Base-by-base conservation (phyloP, 2,329 filamentous ascomycete species). In the Alternaria sp. region DNA sequence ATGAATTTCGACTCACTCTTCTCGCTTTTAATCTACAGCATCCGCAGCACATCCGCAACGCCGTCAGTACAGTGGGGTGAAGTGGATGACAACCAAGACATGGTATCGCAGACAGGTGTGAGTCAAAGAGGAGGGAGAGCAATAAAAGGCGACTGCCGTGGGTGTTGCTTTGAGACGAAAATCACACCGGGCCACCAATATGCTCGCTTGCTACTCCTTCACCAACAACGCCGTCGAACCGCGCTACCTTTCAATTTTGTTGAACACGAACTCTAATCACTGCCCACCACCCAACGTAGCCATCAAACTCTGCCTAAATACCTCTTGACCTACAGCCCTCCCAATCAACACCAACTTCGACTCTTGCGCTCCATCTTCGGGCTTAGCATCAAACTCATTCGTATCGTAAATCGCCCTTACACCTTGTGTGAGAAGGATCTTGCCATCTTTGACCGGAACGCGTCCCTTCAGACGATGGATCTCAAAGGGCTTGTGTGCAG, bases 391-490 rank as follows among this genome's bases (percentile, higher is more conserved):
- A 3, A 46, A 57, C 68, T 97, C 93, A 23, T 93, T 87, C 23
- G 98, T 91, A 73, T 99, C 96, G 78, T 98, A 99, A 15, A 98
- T 87, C 72, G 97, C 95, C 57, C 95, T 85, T 1, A 99, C 96
- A 2, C 94, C 96, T 79, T 99, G 96, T 8, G 98, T 85, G 67
- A 98, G 88, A 76, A 93, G 92, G 46, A 89, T 82, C 0, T 84
- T 82, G 1, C 92, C 93, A 58, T 90, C 84, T 0, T 82, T 74
- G 17, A 95, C 83, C 0, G 87, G 83, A 7, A 98, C 79, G 3
- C 93, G 88, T 1, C 93, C 95, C 78, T 99, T 99, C 36, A 93
- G 83, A 12, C 96, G 88, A 76, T 99, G 95, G 21, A 98, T 90
- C 73, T 97, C 93, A 67, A 96, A 92, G 4, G 78, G 46, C 57